A percentile compares a stretch with the other conserved stretches of the same genome.
Conservation (phyloP, 116 monocot species). For the Posidonia oceanica region DNA sequence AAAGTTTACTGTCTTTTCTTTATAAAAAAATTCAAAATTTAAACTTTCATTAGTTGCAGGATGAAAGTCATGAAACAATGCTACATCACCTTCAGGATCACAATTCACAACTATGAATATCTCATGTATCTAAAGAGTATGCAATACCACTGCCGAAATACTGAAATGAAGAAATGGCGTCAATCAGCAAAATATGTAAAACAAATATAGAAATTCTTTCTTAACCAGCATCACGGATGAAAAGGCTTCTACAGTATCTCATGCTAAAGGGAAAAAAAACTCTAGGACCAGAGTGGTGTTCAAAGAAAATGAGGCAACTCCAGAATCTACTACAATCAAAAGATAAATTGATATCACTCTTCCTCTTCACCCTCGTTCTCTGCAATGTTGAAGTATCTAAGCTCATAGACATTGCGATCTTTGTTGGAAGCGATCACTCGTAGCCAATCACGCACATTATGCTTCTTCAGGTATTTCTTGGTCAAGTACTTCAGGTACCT, state of each 20-base stretch:
- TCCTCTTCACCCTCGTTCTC: conserved; percentile 36
- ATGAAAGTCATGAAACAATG: no score
- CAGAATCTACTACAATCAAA: background rate
- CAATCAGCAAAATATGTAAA: no score
- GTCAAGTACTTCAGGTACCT: conserved; percentile 39
- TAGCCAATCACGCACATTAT: conserved; percentile 36
- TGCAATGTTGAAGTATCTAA: conserved; percentile 33
- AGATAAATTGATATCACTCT: background rate
- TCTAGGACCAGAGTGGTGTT: background rate
- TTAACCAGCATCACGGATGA: background rate
- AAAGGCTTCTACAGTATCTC: background rate
- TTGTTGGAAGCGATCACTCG: conserved; percentile 38
- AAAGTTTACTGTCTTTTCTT: no score
- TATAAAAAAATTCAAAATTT: no score
- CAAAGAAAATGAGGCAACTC: background rate
- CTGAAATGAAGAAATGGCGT: no score
- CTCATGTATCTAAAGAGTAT: no score
- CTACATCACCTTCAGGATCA: no score
- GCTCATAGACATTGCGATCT: conserved; percentile 28
- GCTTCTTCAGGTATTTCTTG: conserved; percentile 38
- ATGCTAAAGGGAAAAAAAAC: no score
- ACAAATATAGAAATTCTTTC: background rate
- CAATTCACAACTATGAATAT: no score
- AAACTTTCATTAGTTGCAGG: no score
- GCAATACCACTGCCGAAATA: no score